A percentile compares a stretch with the other conserved stretches of the same genome.
Conservation (phyloP, 352 stramenopile genomes). For the Pythium utonaiense region DNA sequence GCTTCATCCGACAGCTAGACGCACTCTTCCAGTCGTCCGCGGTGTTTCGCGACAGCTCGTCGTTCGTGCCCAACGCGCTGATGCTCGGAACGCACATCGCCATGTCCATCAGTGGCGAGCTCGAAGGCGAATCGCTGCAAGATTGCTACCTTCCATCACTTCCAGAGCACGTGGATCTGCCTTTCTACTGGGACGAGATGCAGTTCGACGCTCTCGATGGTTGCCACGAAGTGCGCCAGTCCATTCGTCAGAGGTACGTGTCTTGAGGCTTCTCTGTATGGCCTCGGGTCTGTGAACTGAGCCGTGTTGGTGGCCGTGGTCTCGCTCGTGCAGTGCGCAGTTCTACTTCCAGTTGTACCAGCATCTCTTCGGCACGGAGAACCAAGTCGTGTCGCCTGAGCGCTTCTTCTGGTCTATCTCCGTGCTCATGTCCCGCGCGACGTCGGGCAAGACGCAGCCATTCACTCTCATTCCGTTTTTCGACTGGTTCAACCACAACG, state of each 20-base stretch:
- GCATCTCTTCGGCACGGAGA: slow-evolving; percentile 60
- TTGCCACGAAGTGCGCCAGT: slow-evolving; percentile 51
- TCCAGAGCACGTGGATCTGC: slow-evolving; percentile 53
- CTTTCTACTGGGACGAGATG: slow-evolving; percentile 61
- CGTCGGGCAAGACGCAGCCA: slow-evolving; percentile 63
- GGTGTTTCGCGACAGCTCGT: slow-evolving; percentile 24
- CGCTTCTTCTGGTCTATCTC: slow-evolving; percentile 81
- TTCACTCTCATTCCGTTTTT: slow-evolving; percentile 86
- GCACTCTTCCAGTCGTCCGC: slow-evolving; percentile 37
- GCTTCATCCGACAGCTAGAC: slow-evolving; percentile 57
- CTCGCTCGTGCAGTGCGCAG: slow-evolving; percentile 39
- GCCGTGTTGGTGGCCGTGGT: no score
- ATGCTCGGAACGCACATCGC: slow-evolving; percentile 66
- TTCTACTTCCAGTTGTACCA: slow-evolving; percentile 72
- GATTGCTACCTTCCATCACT: slow-evolving; percentile 62
- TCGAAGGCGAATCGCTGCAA: slow-evolving; percentile 30
- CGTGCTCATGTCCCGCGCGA: slow-evolving; percentile 77
- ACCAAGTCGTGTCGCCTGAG: slow-evolving; percentile 48
- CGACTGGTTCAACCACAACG: slow-evolving; percentile 83
- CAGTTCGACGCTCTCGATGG: slow-evolving; percentile 62
- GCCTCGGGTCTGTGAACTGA: background rate
- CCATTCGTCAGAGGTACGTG: slow-evolving; percentile 57
- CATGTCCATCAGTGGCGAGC: slow-evolving; percentile 31
- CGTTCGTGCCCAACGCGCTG: slow-evolving; percentile 64
- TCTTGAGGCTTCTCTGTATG: background rate